These are phyloP conservation scores for Salix caprea DNA, from an alignment of 345 rosid genomes.

Conservation along the genomic window DNA sequence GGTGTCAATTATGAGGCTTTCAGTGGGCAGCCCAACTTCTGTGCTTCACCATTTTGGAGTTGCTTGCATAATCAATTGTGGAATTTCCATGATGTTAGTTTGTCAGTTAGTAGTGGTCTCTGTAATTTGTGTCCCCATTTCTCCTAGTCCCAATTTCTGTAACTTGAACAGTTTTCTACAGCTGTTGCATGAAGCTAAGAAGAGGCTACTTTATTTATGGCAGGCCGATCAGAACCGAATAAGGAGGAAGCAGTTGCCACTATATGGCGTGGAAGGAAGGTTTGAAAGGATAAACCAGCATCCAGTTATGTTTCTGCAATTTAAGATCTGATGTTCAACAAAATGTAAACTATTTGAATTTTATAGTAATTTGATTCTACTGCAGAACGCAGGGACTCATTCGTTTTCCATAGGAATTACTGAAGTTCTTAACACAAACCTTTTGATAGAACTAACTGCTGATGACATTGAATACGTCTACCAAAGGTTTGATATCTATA, in stretches of 20 bases:
- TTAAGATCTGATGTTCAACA: neutral
- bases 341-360: neutral
- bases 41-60: slow-evolving; percentile 85
- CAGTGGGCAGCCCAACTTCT: slow-evolving; percentile 73
- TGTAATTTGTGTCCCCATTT: neutral
- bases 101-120: slow-evolving; percentile 1
- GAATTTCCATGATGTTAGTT: slow-evolving; percentile 76
- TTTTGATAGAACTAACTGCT: slow-evolving; percentile 74
- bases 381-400: slow-evolving; percentile 77
- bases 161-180: neutral
- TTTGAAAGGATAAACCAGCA: slow-evolving; percentile 89
- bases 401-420: slow-evolving; percentile 90
- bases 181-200: neutral
- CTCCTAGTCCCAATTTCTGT: neutral
- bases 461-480: slow-evolving; percentile 92
- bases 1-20: slow-evolving; percentile 87
- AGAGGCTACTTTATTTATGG: slow-evolving; percentile 14
- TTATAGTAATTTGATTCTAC: slow-evolving; percentile 6
- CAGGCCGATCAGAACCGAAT: slow-evolving; percentile 86
- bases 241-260: slow-evolving; percentile 56
- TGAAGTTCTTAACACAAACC: slow-evolving; percentile 82
- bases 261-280: slow-evolving; percentile 82
- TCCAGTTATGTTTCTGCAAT: slow-evolving; percentile 58
- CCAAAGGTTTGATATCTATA: slow-evolving; percentile 49
- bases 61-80: slow-evolving; percentile 93